Base-by-base conservation (phyloP, 352 stramenopile genomes). In the Thalassiosira sp. region DNA sequence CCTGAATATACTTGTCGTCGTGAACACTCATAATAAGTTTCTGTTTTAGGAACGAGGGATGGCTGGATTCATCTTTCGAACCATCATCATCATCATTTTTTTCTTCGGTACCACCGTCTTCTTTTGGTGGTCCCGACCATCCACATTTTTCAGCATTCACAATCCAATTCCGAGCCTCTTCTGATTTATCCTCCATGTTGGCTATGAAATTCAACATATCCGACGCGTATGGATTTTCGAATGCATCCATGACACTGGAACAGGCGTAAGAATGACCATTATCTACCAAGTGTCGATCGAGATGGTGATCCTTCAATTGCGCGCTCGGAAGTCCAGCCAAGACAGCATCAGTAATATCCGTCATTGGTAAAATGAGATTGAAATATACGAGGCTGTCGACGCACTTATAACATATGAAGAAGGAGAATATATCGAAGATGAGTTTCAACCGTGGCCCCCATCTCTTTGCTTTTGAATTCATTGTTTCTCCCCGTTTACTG, bases 181-280 rank as follows among this genome's bases (percentile, higher is more conserved):
- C 40, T 13, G 45, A 60, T 31, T 49, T 13, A 35, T 1, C 3
- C 13, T 25, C n/a, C 18, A 42, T 15, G 25, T 8, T 27, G 2
- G 63, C 49, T 16, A 72, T 62, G 51, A 49, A 72, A 51, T 54
- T 52, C 49, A 72, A 24, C 63, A 72, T 52, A 27, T 72, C 63
- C 35, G 13, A 25, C 35, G 49, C 51, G 27, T 64, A 72, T 5
- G 63, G 63, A 33, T 57, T 67, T 15, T 31, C 49, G 28, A 72
- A 49, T 18, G 51, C 63, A 28, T 6, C 16, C 10, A 0, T 42
- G 7, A 72, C 49, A 37, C n/a, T 43, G 3, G 11, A 0, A 33
- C 63, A 72, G 0, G 49, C 63, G 28, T 72, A 63, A 20, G 63
- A 72, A 27, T 42, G 33, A 31, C 49, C 40, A 45, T 11, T 2